These are phyloP conservation scores for Globisporangium emineosum DNA, from an alignment of 352 stramenopile species.

Conservation along the genomic window DNA sequence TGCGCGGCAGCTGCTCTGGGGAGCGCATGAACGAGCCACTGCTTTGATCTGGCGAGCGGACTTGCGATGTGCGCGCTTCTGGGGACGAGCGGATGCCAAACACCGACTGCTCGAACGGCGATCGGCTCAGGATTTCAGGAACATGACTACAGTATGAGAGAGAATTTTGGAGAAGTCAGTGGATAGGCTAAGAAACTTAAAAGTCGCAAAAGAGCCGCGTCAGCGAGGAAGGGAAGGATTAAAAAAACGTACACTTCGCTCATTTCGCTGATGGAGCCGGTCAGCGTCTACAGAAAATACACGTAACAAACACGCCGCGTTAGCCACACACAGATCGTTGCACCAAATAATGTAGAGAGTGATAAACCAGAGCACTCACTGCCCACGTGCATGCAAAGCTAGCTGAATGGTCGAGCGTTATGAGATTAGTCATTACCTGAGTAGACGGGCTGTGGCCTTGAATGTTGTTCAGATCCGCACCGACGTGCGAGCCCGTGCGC, in stretches of 20 bases:
- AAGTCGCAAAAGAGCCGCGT: neutral
- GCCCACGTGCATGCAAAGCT: neutral
- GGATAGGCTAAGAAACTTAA: neutral
- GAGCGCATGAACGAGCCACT: constrained; percentile 23
- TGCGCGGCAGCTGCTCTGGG: constrained; percentile 59
- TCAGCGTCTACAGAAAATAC: neutral
- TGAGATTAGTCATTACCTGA: neutral
- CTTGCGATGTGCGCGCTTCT: constrained; percentile 18
- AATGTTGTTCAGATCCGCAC: constrained; percentile 26
- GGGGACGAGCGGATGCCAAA: constrained; percentile 18
- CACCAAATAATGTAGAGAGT: neutral
- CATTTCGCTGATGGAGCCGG: constrained; percentile 28
- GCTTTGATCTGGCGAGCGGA: constrained; percentile 26
- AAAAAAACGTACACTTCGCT: constrained; percentile 48
- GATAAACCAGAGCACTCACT: neutral
- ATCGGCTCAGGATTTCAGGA: constrained; percentile 53
- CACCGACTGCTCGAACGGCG: constrained; percentile 50
- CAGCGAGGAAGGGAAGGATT: neutral
- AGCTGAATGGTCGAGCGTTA: neutral
- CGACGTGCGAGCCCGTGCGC: constrained; percentile 58
- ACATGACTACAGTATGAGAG: constrained; percentile 21
- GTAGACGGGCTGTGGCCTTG: neutral
- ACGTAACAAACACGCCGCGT: neutral
- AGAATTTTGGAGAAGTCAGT: constrained; percentile 3
- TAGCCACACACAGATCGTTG: neutral